These are phyloP conservation scores for Ulota crispa DNA, from an alignment of 225 moss, liverwort and hornwort species.

Conservation along the genomic window DNA sequence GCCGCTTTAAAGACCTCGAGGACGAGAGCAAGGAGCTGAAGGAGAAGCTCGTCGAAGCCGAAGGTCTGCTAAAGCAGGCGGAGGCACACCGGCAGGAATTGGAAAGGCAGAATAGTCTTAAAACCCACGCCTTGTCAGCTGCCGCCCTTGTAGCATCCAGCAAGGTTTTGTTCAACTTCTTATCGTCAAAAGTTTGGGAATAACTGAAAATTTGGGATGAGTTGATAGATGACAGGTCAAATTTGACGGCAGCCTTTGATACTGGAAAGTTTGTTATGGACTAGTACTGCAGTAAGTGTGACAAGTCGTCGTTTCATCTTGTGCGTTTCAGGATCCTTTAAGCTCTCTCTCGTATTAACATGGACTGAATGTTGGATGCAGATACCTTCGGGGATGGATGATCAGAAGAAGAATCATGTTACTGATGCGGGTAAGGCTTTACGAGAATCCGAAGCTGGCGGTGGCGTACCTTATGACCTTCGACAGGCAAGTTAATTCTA, in stretches of 20 bases:
- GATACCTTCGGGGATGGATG: neutral
- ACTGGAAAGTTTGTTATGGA: neutral
- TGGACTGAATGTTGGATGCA: neutral
- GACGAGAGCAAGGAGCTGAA: conserved; percentile 79
- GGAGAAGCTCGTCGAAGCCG: conserved; percentile 72
- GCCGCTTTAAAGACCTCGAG: conserved; percentile 77
- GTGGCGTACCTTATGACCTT: conserved; percentile 49
- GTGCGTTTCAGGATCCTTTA: neutral
- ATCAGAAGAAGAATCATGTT: neutral
- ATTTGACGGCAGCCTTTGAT: neutral
- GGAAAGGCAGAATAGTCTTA: conserved; percentile 54
- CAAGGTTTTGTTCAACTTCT: conserved; percentile 14
- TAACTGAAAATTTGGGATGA: too few relatives aligned
- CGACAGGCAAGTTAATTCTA: conserved; percentile 64
- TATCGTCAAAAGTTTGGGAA: neutral
- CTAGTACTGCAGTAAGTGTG: neutral
- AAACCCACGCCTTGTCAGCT: conserved; percentile 45
- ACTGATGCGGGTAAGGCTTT: conserved; percentile 2
- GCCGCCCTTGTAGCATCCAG: conserved; percentile 26
- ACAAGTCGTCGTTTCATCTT: neutral
- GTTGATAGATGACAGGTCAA: neutral
- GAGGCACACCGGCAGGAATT: conserved; percentile 71
- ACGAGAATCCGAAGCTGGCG: conserved; percentile 22
- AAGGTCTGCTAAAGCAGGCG: conserved; percentile 65
- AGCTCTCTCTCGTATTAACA: neutral